Conservation (phyloP, 169 alveolate species). For the Plasmodium vinckei region DNA sequence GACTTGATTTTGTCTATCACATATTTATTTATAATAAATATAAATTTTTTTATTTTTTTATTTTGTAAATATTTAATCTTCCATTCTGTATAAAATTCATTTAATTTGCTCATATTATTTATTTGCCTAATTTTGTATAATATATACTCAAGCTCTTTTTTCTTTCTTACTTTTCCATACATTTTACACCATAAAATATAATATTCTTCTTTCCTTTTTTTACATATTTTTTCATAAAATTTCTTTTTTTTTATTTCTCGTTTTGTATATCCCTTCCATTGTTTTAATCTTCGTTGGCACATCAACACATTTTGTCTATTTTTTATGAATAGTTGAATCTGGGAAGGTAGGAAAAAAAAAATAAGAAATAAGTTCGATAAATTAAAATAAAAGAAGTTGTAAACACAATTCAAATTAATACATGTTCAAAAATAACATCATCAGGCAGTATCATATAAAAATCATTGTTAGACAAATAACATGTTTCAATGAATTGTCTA, state of each 20-base stretch:
- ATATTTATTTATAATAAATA: conserved; percentile 12
- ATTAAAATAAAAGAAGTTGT: too few species aligned
- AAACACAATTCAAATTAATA: too few species aligned
- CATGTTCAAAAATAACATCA: background rate
- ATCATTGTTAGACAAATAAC: background rate
- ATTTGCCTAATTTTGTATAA: conserved; percentile 46
- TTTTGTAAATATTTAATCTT: conserved; percentile 11
- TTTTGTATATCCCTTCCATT: conserved; percentile 18
- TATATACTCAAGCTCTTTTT: conserved; percentile 8
- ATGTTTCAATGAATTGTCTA: background rate
- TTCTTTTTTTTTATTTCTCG: background rate
- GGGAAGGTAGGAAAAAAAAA: background rate
- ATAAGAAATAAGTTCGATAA: too few species aligned
- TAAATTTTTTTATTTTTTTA: conserved; percentile 15
- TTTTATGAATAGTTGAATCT: conserved; percentile 25
- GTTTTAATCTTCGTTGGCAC: conserved; percentile 25
- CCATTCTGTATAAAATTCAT: conserved; percentile 10
- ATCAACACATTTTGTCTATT: conserved; percentile 14
- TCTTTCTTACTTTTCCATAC: conserved; percentile 44
- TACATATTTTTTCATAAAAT: background rate
- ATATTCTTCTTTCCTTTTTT: conserved; percentile 22
- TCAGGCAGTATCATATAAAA: background rate
- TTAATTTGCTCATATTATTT: conserved; percentile 6
- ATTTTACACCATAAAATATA: conserved; percentile 21
- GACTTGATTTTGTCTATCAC: conserved; percentile 11